A percentile compares a stretch with the other conserved stretches of the same genome.
These are phyloP conservation scores for Cyclostephanos tholiformis DNA, from an alignment of 108 stramenopile genomes.

Conservation along the genomic window DNA sequence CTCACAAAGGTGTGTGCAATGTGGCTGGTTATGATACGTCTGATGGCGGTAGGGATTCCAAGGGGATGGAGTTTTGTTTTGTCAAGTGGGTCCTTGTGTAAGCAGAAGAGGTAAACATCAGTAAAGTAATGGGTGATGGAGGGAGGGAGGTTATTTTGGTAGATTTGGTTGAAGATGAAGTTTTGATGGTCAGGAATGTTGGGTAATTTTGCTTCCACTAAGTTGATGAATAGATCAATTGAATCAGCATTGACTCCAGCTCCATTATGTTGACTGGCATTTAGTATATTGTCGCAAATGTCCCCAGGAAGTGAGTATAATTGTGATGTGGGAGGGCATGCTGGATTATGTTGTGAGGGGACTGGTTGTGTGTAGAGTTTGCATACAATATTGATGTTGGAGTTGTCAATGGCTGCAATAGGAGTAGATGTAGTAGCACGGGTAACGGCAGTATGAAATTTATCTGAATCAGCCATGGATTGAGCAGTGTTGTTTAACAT, in stretches of 20 bases:
- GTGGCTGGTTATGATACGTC: slow-evolving; percentile 24
- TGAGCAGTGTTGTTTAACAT: slow-evolving; percentile 7
- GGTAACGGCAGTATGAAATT: slow-evolving; percentile 28
- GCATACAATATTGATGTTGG: slow-evolving; percentile 8
- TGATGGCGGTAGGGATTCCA: slow-evolving; percentile 33
- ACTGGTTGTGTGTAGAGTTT: neutral
- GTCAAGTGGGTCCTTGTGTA: slow-evolving; percentile 34
- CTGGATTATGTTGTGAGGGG: neutral
- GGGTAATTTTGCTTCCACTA: slow-evolving; percentile 4
- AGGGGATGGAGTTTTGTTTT: slow-evolving; percentile 29
- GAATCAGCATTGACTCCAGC: slow-evolving; percentile 8
- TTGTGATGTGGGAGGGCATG: slow-evolving; percentile 1
- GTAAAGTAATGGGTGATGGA: neutral
- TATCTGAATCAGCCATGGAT: slow-evolving; percentile 29
- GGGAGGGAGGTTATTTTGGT: neutral
- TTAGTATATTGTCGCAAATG: slow-evolving; percentile 13
- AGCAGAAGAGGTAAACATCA: too few species aligned
- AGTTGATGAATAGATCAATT: slow-evolving; percentile 12
- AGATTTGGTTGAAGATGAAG: slow-evolving; percentile 16
- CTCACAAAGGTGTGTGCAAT: slow-evolving; percentile 6
- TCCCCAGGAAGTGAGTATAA: slow-evolving; percentile 12
- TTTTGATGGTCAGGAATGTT: neutral
- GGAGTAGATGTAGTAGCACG: neutral
- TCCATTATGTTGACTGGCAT: neutral
- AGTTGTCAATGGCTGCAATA: slow-evolving; percentile 19